Evolutionary conservation across 2,329 filamentous ascomycete species (phyloP).

Genomic region (Penicillium sumatraense): DNA sequence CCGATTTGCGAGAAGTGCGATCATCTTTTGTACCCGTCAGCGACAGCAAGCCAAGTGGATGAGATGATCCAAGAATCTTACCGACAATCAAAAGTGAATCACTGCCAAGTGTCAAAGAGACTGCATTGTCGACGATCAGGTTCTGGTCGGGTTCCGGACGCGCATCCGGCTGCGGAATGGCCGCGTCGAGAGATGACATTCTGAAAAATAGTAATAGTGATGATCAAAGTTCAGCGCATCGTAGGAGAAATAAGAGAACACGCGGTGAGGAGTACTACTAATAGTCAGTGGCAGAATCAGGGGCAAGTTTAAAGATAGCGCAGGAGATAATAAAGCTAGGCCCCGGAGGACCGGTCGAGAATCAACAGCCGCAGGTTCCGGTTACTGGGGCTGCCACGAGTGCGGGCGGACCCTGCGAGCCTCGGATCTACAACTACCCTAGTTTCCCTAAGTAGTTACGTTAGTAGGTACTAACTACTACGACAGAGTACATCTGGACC

Average conservation of each 20-base stretch:
- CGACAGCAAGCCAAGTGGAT: background rate
- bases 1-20: conserved; percentile 53
- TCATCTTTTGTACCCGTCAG: conserved; percentile 53
- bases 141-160: conserved; percentile 50
- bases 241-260: too few species aligned
- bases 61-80: conserved; percentile 35
- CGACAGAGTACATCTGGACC: too few species aligned
- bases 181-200: conserved; percentile 29
- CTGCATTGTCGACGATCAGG: conserved; percentile 60
- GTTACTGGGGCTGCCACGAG: conserved; percentile 14
- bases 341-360: conserved; percentile 6
- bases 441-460: too few species aligned
- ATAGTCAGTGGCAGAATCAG: conserved; percentile 2
- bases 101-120: conserved; percentile 63
- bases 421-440: conserved; percentile 7
- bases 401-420: conserved; percentile 18
- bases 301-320: conserved; percentile 10
- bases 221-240: conserved; percentile 15
- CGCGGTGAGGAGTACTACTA: too few species aligned
- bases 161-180: conserved; percentile 35
- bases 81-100: conserved; percentile 65
- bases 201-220: conserved; percentile 10
- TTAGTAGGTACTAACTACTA: too few species aligned
- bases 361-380: conserved; percentile 24
- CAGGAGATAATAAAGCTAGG: background rate